phyloP scores from a whole-genome alignment of 352 stramenopile species.

The Phytopythium cucurbitacearum region DNA sequence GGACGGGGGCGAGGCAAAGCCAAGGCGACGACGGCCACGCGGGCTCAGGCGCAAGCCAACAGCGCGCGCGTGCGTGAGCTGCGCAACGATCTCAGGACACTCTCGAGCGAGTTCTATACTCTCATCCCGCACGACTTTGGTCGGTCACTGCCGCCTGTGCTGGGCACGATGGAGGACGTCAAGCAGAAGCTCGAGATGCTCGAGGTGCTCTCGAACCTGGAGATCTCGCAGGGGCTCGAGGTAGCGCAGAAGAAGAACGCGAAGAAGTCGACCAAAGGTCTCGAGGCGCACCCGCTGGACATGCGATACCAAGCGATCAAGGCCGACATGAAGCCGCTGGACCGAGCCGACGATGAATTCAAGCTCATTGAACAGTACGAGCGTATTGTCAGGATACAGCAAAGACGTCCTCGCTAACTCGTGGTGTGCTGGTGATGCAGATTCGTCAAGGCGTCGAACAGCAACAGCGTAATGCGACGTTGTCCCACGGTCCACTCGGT shows the following conservation, averaged over 20 bases:
- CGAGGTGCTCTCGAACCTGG: constrained; percentile 50
- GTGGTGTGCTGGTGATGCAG: constrained; percentile 9
- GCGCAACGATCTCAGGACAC: constrained; percentile 34
- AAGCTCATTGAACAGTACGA: constrained; percentile 44
- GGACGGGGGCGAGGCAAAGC: constrained; percentile 21
- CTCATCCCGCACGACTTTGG: constrained; percentile 69
- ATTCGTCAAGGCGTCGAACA: constrained; percentile 50
- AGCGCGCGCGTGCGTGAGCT: constrained; percentile 15
- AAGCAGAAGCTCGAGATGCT: constrained; percentile 61
- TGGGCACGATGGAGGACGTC: constrained; percentile 47
- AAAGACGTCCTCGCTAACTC: constrained; percentile 1
- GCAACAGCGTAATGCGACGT: constrained; percentile 20
- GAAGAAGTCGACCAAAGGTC: not conserved
- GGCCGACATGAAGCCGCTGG: constrained; percentile 36
- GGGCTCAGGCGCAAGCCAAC: constrained; percentile 7
- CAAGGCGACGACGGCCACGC: constrained; percentile 8
- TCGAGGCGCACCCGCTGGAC: constrained; percentile 39
- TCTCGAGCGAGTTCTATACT: constrained; percentile 68
- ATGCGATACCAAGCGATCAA: constrained; percentile 50
- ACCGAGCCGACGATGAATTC: constrained; percentile 35
- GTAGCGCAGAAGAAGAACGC: constrained; percentile 22
- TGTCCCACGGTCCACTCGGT: constrained; percentile 39
- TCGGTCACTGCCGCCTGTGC: constrained; percentile 40
- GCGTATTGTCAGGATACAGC: not conserved
- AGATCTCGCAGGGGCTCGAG: constrained; percentile 58